Conservation (phyloP, 371 early-diverging fungal genomes). For the Syncephalastrum monosporum region DNA sequence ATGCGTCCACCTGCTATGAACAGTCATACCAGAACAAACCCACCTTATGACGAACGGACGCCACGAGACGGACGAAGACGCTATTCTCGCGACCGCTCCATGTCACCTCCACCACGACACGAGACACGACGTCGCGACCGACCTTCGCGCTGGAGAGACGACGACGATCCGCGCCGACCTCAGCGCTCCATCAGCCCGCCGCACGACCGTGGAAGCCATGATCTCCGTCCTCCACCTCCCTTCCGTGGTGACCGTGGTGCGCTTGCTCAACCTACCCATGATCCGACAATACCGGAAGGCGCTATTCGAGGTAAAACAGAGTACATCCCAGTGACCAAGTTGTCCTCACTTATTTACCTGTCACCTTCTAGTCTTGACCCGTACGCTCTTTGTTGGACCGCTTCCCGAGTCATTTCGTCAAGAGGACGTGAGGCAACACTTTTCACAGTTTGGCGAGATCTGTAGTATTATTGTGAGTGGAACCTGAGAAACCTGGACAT, state of each 20-base stretch:
- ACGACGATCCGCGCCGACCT: no score
- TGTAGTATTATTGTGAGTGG: slow-evolving; percentile 42
- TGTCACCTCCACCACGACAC: no score
- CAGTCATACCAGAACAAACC: no score
- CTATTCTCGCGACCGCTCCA: no score
- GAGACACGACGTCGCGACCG: no score
- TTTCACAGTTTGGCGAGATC: slow-evolving; percentile 39
- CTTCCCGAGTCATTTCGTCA: slow-evolving; percentile 34
- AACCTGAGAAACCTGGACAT: background rate
- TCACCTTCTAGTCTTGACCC: slow-evolving; percentile 33
- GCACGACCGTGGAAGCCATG: background rate
- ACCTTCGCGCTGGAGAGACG: no score
- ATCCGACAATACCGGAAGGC: slow-evolving; percentile 33
- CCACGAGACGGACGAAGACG: no score
- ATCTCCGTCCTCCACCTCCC: background rate
- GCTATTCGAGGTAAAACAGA: slow-evolving; percentile 42
- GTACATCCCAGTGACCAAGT: no score
- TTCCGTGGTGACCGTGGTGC: background rate
- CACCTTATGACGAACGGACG: no score
- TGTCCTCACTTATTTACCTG: no score
- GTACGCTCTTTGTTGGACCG: slow-evolving; percentile 51
- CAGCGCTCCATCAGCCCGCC: background rate
- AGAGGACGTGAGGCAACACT: slow-evolving; percentile 33
- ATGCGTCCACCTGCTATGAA: no score
- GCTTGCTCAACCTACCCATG: slow-evolving; percentile 25